A percentile compares a stretch with the other conserved stretches of the same genome.
phyloP scores from a whole-genome alignment of 768 basidiomycete species.

The Tricholoma furcatifolium region DNA sequence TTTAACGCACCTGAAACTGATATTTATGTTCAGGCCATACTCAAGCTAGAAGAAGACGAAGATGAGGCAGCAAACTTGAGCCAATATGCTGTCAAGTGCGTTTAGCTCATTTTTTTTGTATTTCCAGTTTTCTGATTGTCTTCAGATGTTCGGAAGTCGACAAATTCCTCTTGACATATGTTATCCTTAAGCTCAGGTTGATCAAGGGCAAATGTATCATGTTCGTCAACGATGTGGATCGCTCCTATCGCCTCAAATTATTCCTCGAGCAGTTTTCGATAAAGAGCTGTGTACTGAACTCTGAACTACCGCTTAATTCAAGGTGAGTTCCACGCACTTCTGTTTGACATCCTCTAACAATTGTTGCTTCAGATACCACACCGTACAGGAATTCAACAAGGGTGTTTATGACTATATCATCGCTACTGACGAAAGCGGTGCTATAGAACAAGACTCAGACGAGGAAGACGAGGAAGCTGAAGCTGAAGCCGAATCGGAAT shows the following conservation, averaged over 20 bases:
- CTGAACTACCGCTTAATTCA: constrained; percentile 93
- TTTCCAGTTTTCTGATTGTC: background rate
- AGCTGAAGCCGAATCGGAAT: constrained; percentile 37
- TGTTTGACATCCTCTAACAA: background rate
- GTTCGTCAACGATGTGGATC: constrained; percentile 95
- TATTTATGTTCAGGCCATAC: constrained; percentile 55
- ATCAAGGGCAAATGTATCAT: constrained; percentile 95
- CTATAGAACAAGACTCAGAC: constrained; percentile 41
- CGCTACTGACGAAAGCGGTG: constrained; percentile 88
- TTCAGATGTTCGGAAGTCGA: constrained; percentile 86
- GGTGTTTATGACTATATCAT: constrained; percentile 99
- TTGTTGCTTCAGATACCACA: constrained; percentile 68
- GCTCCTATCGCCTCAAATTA: constrained; percentile 93
- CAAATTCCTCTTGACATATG: constrained; percentile 95
- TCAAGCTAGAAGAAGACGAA: constrained; percentile 86
- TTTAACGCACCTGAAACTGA: background rate
- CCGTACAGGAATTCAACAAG: constrained; percentile 97
- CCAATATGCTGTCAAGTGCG: constrained; percentile 81
- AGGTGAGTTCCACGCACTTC: constrained; percentile 42
- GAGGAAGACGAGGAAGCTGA: constrained; percentile 42
- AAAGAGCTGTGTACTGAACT: constrained; percentile 93
- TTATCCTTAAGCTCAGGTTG: constrained; percentile 94
- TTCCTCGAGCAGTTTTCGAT: constrained; percentile 98
- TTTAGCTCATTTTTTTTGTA: background rate
- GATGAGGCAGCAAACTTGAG: constrained; percentile 79